Base-by-base conservation (phyloP, 2,329 filamentous ascomycete genomes). In the Sclerotinia glacialis region DNA sequence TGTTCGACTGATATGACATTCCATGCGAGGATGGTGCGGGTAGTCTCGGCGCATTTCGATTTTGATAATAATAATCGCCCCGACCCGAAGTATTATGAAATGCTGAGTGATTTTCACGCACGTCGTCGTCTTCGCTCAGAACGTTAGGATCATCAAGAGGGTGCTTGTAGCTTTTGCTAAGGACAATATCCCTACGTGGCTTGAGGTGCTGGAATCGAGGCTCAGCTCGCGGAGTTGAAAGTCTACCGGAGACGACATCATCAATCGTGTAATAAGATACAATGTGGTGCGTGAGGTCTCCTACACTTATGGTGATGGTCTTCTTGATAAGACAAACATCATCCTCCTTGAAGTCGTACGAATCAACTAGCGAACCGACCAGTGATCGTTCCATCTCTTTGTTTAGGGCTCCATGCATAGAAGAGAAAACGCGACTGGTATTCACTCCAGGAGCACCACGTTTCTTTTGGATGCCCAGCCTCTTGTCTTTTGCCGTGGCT, bases 191-290 rank as follows among this genome's bases (percentile, higher is more conserved):
- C 0, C 75, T 67, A 5, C 88, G 84, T 16, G 87, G 86, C 8
- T 80, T 77, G 40, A 89, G 78, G 59, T 80, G 76, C 34, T 78
- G 77, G 52, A 88, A 78, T 26, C 76, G 77, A 0, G 83, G 79
- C 67, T 86, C 82, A 64, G 84, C 81, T 1, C 82, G 78, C 0
- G 90, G 91, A 0, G 84, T 83, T 37, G 76, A 79, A 14, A 94
- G 81, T 21, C 76, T 78, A 55, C 81, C 80, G 64, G 69, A 73
- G 72, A 87, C 83, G n/a, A 93, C 90, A 75, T 97, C 92, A 7
- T 91, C 86, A 14, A 94, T 83, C 53, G 82, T 91, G 80, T 97
- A 97, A 76, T 97, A 97, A 21, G 90, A 93, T 50, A 97, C 92
- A 62, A 97, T 80, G 74, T 96, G 93, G 74, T 96, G 93, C 2